A percentile compares a stretch with the other conserved stretches of the same genome.
These are phyloP conservation scores for Colletotrichum orbiculare DNA, from an alignment of 2,329 filamentous ascomycete genomes.

Conservation along the genomic window DNA sequence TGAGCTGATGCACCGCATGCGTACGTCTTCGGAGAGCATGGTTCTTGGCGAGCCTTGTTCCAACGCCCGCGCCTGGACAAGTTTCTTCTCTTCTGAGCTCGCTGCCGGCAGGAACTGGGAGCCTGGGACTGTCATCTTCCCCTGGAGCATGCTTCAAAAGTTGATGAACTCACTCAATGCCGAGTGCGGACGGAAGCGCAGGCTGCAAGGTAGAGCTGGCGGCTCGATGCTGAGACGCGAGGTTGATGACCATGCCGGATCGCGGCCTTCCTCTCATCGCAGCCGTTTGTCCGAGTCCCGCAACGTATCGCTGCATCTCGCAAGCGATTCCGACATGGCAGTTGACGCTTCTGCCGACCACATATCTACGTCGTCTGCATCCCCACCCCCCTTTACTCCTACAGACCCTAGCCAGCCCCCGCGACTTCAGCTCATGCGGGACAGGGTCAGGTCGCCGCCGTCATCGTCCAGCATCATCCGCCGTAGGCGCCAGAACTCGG, in stretches of 20 bases:
- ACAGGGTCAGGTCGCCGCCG: slow-evolving; percentile 6
- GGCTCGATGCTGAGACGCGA: slow-evolving; percentile 10
- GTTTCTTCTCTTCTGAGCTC: slow-evolving; percentile 29
- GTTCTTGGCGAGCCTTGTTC: slow-evolving; percentile 27
- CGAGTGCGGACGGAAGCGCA: slow-evolving; percentile 20
- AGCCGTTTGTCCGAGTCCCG: slow-evolving; percentile 2
- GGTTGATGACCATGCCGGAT: slow-evolving; percentile 11
- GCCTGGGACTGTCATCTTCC: slow-evolving; percentile 27
- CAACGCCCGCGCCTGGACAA: slow-evolving; percentile 34
- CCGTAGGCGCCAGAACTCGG: slow-evolving; percentile 28
- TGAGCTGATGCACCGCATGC: slow-evolving; percentile 30
- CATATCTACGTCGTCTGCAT: slow-evolving; percentile 10
- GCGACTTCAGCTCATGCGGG: slow-evolving; percentile 24
- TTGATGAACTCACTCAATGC: slow-evolving; percentile 32
- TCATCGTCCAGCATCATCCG: slow-evolving; percentile 7
- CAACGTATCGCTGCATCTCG: slow-evolving; percentile 10
- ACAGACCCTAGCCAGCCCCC: slow-evolving; percentile 19
- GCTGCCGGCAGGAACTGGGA: slow-evolving; percentile 28
- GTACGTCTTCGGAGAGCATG: slow-evolving; percentile 24
- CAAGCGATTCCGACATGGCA: neutral
- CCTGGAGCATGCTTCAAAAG: slow-evolving; percentile 28
- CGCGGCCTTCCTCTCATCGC: neutral
- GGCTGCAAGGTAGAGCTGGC: slow-evolving; percentile 8
- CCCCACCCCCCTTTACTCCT: slow-evolving; percentile 21
- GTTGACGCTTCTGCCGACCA: slow-evolving; percentile 1